Percentiles rank a stretch among this genome's conserved stretches.
Conservation (phyloP, 345 rosid species). For the Citrus hindsii region DNA sequence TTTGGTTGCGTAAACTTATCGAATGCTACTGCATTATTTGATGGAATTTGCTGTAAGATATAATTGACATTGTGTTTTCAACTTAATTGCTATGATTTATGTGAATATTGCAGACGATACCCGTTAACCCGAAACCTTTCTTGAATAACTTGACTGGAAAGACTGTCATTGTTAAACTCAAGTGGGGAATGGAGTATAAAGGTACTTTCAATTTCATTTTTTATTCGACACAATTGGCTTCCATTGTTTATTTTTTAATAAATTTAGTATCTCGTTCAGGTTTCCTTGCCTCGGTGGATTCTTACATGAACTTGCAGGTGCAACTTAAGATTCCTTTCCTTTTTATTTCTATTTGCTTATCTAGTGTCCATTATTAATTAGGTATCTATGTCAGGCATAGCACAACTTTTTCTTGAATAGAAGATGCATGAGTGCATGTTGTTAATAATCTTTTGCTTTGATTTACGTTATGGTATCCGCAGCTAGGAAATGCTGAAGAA, state of each 20-base stretch:
- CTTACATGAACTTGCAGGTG: conserved; percentile 98
- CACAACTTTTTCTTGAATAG: background rate
- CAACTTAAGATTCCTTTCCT: background rate
- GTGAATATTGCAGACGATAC: conserved; percentile 9
- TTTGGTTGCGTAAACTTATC: background rate
- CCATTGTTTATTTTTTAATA: background rate
- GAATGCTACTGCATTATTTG: background rate
- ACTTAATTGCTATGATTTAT: background rate
- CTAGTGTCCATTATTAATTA: background rate
- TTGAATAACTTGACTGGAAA: conserved; percentile 19
- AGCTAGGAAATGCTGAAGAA: conserved; percentile 92
- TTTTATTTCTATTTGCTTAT: background rate
- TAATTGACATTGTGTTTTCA: background rate
- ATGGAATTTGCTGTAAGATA: background rate
- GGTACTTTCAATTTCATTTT: background rate
- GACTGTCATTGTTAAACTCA: conserved; percentile 19
- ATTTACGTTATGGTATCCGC: conserved; percentile 13
- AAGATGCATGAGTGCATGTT: too few relatives aligned
- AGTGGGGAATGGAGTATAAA: conserved; percentile 23
- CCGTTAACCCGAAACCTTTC: conserved; percentile 18
- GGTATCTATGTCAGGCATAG: background rate
- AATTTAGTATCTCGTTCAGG: conserved; percentile 35
- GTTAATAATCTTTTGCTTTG: too few relatives aligned
- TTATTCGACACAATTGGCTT: background rate
- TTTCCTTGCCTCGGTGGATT: conserved; percentile 89